These are phyloP conservation scores for Hibiscus syriacus DNA, from an alignment of 345 rosid species.

Conservation along the genomic window DNA sequence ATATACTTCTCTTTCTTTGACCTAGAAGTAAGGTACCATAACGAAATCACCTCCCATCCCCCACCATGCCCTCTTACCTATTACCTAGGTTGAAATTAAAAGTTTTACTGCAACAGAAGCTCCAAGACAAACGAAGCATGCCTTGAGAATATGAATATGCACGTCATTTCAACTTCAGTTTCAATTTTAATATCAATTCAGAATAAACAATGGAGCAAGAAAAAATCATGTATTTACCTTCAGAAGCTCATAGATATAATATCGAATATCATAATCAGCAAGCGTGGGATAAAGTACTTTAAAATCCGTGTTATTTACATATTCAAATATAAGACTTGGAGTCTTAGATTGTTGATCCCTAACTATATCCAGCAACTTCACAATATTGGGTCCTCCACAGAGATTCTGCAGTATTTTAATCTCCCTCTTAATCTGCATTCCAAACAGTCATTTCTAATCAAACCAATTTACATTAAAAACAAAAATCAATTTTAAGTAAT, in stretches of 20 bases:
- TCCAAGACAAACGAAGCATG: too few relatives aligned
- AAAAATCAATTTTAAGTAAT: background rate
- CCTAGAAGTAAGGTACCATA: background rate
- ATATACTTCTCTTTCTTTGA: background rate
- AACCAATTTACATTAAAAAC: background rate
- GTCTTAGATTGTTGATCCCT: conserved; percentile 2
- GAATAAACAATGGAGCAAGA: background rate
- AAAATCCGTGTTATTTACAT: conserved; percentile 86
- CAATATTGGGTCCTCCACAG: conserved; percentile 61
- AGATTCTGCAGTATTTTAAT: conserved; percentile 93
- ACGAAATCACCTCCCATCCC: background rate
- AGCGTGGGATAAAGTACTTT: conserved; percentile 93
- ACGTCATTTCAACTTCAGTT: too few relatives aligned
- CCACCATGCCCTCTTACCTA: background rate
- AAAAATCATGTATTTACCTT: conserved; percentile 59
- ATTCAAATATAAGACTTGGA: conserved; percentile 19
- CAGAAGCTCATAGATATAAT: conserved; percentile 80
- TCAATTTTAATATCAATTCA: background rate
- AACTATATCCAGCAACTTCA: conserved; percentile 2
- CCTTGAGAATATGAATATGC: too few relatives aligned
- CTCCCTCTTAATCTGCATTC: conserved; percentile 91
- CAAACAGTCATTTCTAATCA: background rate
- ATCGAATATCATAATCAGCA: conserved; percentile 80
- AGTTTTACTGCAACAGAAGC: too few relatives aligned
- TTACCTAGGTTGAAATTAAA: background rate